Conservation (phyloP, 192 early-diverging fungal genomes). For the Rhizoclosmatium sp. region DNA sequence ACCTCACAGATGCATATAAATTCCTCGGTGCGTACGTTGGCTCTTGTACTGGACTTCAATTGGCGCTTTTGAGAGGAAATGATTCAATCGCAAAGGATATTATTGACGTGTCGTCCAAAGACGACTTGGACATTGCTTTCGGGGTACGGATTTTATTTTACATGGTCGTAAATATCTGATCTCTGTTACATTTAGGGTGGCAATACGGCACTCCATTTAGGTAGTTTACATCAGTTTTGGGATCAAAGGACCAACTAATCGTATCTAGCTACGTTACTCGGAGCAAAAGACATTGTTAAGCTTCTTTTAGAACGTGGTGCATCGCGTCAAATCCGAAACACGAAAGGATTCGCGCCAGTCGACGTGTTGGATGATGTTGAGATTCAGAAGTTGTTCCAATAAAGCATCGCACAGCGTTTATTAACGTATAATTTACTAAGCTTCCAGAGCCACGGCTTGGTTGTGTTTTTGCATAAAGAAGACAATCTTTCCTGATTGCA, state of each 20-base stretch:
- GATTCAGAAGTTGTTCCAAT: constrained; percentile 46
- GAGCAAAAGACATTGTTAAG: constrained; percentile 63
- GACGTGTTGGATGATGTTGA: constrained; percentile 57
- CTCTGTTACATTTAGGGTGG: constrained; percentile 54
- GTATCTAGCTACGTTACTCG: constrained; percentile 64
- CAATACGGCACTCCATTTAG: constrained; percentile 76
- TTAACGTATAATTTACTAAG: neutral
- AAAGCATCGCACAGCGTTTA: neutral
- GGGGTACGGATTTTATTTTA: constrained; percentile 49
- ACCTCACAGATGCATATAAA: constrained; percentile 62
- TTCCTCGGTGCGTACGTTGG: constrained; percentile 75
- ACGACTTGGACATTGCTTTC: constrained; percentile 71
- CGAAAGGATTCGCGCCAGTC: constrained; percentile 71
- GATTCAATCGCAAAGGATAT: constrained; percentile 74
- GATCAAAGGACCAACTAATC: neutral
- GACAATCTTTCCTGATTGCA: constrained; percentile 25
- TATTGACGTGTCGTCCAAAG: constrained; percentile 68
- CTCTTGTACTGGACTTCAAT: constrained; percentile 65
- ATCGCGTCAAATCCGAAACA: constrained; percentile 58
- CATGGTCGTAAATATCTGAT: neutral
- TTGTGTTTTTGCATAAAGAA: constrained; percentile 31
- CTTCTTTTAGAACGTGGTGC: constrained; percentile 72
- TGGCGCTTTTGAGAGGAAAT: constrained; percentile 66
- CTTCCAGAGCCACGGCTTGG: neutral
- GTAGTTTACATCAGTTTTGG: constrained; percentile 31